A percentile compares a stretch with the other conserved stretches of the same genome.
phyloP scores from a whole-genome alignment of 2,329 filamentous ascomycete genomes.

The Venturia oleaginea region DNA sequence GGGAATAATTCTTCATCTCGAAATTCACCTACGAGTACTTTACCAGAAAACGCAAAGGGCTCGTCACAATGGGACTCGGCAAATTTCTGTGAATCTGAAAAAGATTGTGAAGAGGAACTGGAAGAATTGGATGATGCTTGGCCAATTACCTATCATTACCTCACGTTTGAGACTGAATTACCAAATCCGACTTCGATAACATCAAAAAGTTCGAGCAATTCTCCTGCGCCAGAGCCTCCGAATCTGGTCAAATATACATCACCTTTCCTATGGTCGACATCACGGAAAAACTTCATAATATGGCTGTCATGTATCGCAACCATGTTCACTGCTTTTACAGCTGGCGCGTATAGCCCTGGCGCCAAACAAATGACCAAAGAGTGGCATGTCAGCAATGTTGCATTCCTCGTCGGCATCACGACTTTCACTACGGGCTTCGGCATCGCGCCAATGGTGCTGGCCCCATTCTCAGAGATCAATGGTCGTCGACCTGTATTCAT shows the following conservation, averaged over 20 bases:
- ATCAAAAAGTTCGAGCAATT: slow-evolving; percentile 18
- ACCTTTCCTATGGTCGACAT: slow-evolving; percentile 63
- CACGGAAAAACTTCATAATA: slow-evolving; percentile 62
- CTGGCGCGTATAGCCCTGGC: slow-evolving; percentile 70
- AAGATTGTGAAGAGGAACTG: neutral
- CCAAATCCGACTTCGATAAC: slow-evolving; percentile 10
- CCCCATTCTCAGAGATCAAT: slow-evolving; percentile 81
- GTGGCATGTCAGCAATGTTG: slow-evolving; percentile 56
- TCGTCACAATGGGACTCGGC: slow-evolving; percentile 4
- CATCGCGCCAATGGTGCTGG: slow-evolving; percentile 76
- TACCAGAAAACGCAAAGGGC: neutral
- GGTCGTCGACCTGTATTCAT: slow-evolving; percentile 78
- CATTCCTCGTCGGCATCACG: slow-evolving; percentile 66
- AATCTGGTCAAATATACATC: slow-evolving; percentile 57
- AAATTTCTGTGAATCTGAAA: neutral
- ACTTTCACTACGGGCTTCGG: slow-evolving; percentile 75
- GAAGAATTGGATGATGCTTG: slow-evolving; percentile 2
- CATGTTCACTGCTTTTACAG: slow-evolving; percentile 67
- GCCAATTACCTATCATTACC: slow-evolving; percentile 46
- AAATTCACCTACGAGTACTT: neutral
- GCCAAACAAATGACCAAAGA: slow-evolving; percentile 54
- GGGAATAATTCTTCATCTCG: slow-evolving; percentile 1
- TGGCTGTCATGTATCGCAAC: slow-evolving; percentile 69
- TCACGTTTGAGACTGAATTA: slow-evolving; percentile 49
- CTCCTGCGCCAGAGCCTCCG: slow-evolving; percentile 46